Conservation (phyloP, 352 stramenopile species). For the Globisporangium barbulae region DNA sequence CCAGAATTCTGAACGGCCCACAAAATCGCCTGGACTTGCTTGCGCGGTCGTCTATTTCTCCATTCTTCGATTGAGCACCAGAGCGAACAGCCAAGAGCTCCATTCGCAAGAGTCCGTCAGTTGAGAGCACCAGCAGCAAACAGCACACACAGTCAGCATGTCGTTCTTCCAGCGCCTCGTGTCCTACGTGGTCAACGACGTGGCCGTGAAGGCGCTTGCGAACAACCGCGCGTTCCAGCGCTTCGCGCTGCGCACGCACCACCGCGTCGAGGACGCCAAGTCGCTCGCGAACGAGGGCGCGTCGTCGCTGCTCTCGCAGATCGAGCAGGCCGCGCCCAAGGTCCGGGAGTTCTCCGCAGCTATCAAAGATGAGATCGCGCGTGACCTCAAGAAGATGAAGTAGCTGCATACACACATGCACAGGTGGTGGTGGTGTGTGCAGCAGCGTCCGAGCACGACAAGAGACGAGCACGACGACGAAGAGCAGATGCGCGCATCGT, state of each 20-base stretch:
- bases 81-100: background rate
- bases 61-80: background rate
- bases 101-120: conserved; percentile 1
- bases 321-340: conserved; percentile 66
- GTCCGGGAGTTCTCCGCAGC: conserved; percentile 70
- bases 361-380: conserved; percentile 70
- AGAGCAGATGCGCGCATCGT: background rate
- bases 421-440: background rate
- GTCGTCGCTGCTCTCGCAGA: conserved; percentile 38
- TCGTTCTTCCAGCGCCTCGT: conserved; percentile 83
- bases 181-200: conserved; percentile 82
- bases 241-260: conserved; percentile 84
- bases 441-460: background rate
- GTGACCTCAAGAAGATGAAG: conserved; percentile 77
- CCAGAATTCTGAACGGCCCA: background rate
- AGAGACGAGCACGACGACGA: background rate
- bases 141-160: conserved; percentile 26
- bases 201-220: conserved; percentile 77
- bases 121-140: background rate
- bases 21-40: background rate
- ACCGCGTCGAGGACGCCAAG: conserved; percentile 81
- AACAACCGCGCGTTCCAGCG: conserved; percentile 83
- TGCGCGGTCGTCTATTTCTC: background rate
- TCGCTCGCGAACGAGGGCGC: conserved; percentile 51
- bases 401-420: conserved; percentile 18